Percentiles rank a stretch among this genome's conserved stretches.
Conservation (phyloP, 192 early-diverging fungal species). For the Gonapodya sp. region DNA sequence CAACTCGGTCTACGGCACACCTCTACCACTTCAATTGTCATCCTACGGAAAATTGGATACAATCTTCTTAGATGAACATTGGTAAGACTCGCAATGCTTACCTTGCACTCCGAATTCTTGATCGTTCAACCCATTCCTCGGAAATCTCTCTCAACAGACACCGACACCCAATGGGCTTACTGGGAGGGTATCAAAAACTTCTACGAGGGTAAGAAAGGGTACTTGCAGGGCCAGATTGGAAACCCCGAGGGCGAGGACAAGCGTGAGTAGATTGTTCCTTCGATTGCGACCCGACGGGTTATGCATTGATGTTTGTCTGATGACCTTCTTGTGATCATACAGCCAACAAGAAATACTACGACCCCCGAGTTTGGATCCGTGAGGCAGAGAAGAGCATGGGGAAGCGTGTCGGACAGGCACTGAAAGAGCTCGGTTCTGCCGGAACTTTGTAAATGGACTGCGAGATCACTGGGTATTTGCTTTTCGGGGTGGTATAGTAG, state of each 20-base stretch:
- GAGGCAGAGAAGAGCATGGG: conserved; percentile 82
- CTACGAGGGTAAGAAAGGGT: conserved; percentile 78
- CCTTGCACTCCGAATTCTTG: no score
- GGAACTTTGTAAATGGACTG: not conserved
- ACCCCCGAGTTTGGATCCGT: conserved; percentile 88
- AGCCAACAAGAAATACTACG: conserved; percentile 94
- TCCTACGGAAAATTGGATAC: no score
- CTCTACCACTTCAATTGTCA: no score
- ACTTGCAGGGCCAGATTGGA: conserved; percentile 86
- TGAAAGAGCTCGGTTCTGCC: conserved; percentile 54
- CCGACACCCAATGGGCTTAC: conserved; percentile 97
- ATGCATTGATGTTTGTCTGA: not conserved
- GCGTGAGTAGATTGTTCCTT: conserved; percentile 29
- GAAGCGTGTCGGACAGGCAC: conserved; percentile 70
- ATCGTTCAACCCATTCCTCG: no score
- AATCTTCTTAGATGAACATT: conserved; percentile 90
- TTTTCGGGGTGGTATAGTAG: no score
- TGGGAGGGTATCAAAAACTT: conserved; percentile 78
- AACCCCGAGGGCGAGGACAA: conserved; percentile 92
- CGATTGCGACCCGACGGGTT: not conserved
- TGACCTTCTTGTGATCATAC: not conserved
- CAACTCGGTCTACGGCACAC: no score
- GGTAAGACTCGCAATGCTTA: no score
- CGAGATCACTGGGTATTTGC: no score
- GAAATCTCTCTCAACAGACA: no score